Conservation (phyloP, 148 eudicot species). For the Pouteria glomerata region DNA sequence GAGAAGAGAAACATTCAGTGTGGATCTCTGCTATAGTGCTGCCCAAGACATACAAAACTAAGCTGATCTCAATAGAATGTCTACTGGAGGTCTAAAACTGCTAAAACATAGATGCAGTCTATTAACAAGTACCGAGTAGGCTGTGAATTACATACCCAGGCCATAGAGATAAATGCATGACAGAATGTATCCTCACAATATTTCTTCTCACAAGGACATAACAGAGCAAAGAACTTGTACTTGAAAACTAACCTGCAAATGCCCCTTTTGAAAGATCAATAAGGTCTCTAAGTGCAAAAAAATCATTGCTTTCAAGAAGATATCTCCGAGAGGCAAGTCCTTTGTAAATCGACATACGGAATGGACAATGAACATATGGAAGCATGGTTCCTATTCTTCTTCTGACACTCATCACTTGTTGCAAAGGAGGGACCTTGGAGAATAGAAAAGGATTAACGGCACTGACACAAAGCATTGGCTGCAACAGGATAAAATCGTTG, state of each 20-base stretch:
- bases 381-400: conserved; percentile 78
- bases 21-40: background rate
- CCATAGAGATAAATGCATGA: background rate
- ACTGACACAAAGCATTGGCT: conserved; percentile 99
- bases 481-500: conserved; percentile 28
- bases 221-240: background rate
- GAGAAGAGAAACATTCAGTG: background rate
- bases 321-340: conserved; percentile 90
- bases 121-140: background rate
- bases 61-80: background rate
- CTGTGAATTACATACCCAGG: background rate
- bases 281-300: conserved; percentile 89
- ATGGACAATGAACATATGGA: conserved; percentile 81
- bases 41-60: background rate
- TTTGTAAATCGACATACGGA: conserved; percentile 69
- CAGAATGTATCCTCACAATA: background rate
- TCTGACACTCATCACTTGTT: conserved; percentile 63
- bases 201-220: background rate
- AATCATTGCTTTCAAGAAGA: conserved; percentile 87
- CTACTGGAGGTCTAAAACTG: background rate
- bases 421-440: conserved; percentile 75
- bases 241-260: conserved; percentile 71
- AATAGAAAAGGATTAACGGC: conserved; percentile 85
- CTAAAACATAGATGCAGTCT: background rate
- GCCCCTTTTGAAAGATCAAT: conserved; percentile 89